Evolutionary conservation across 441 rosid genomes (phyloP).

Genomic region (Populus trichocarpa): DNA sequence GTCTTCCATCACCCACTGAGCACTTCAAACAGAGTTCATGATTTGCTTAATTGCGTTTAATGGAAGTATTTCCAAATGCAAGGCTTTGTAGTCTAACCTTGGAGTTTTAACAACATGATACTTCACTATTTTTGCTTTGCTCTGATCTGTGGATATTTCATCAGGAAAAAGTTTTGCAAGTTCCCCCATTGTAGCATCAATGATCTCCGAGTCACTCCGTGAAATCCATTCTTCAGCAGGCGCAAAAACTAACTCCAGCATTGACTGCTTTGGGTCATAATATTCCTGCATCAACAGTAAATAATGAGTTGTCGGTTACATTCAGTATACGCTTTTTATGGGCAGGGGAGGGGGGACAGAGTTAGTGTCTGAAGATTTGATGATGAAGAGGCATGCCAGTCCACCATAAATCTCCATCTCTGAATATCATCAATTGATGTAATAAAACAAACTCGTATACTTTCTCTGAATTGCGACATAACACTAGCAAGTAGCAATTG

Average conservation of each 20-base stretch:
- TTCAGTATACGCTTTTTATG: no score
- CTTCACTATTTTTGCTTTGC: slow-evolving; percentile 84
- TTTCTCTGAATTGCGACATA: neutral
- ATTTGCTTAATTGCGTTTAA: neutral
- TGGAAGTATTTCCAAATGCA: neutral
- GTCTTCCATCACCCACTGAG: neutral
- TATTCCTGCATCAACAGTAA: slow-evolving; percentile 52
- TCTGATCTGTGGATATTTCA: slow-evolving; percentile 82
- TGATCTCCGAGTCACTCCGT: slow-evolving; percentile 64
- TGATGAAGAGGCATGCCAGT: neutral
- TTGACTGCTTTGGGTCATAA: slow-evolving; percentile 79
- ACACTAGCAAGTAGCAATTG: neutral
- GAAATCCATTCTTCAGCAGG: slow-evolving; percentile 97
- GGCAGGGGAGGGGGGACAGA: neutral
- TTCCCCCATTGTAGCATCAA: slow-evolving; percentile 93
- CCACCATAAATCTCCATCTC: neutral
- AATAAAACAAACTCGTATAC: neutral
- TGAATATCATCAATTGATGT: neutral
- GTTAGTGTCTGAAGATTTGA: neutral
- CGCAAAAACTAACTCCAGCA: slow-evolving; percentile 95
- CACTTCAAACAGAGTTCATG: neutral
- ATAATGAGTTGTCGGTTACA: neutral
- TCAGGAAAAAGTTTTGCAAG: slow-evolving; percentile 89
- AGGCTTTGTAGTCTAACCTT: slow-evolving; percentile 43
- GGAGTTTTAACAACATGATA: slow-evolving; percentile 93